phyloP scores from a whole-genome alignment of 2,329 filamentous ascomycete species.

The Fusarium papillatum region DNA sequence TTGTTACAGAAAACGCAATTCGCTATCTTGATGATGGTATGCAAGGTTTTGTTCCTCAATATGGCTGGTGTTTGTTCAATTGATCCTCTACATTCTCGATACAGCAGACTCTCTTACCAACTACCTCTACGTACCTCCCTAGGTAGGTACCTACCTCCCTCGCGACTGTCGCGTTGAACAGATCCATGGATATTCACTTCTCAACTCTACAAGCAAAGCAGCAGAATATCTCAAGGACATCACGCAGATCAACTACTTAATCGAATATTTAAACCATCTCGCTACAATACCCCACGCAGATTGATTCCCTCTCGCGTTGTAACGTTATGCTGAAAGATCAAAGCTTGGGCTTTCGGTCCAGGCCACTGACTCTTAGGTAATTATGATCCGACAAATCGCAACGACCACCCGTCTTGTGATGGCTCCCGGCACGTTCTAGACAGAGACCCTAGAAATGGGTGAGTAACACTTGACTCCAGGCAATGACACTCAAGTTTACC shows the following conservation, averaged over 20 bases:
- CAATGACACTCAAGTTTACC: background rate
- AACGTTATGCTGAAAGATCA: background rate
- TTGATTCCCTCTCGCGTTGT: background rate
- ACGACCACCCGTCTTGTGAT: background rate
- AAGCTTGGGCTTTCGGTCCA: slow-evolving; percentile 2
- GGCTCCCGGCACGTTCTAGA: background rate
- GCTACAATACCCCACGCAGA: background rate
- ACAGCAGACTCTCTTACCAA: background rate
- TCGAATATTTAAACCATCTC: background rate
- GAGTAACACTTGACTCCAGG: background rate
- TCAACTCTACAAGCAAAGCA: background rate
- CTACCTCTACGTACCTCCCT: background rate
- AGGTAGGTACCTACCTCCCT: background rate
- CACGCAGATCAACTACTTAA: background rate
- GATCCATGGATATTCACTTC: background rate
- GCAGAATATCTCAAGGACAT: background rate
- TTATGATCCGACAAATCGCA: slow-evolving; percentile 10
- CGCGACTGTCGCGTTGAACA: background rate
- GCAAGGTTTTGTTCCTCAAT: background rate
- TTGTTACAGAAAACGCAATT: background rate
- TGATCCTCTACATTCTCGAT: background rate
- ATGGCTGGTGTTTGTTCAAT: background rate
- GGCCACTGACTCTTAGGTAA: slow-evolving; percentile 5
- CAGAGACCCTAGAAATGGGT: background rate
- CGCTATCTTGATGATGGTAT: background rate